Percentiles rank a stretch among this genome's conserved stretches.
Conservation (phyloP, 345 rosid species). For the Litchi chinensis region DNA sequence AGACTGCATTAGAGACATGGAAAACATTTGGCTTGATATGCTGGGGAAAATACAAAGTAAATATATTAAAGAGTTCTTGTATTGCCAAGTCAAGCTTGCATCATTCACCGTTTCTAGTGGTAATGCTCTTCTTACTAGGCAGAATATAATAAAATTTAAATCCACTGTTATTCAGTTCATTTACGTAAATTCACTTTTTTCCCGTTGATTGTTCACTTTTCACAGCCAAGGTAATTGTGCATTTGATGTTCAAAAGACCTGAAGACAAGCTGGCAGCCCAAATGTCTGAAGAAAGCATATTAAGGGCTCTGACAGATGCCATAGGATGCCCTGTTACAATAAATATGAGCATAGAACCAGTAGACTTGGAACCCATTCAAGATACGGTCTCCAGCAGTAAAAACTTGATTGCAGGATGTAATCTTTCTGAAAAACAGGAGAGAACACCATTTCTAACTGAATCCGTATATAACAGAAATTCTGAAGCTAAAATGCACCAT, state of each 20-base stretch:
- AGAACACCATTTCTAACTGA: slow-evolving; percentile 8
- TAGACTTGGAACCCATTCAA: slow-evolving; percentile 18
- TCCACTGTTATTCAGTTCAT: background rate
- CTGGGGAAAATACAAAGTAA: slow-evolving; percentile 28
- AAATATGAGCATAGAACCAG: slow-evolving; percentile 36
- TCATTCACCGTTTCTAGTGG: slow-evolving; percentile 37
- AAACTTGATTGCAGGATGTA: slow-evolving; percentile 15
- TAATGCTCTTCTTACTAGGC: slow-evolving; percentile 6
- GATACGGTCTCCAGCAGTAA: slow-evolving; percentile 9
- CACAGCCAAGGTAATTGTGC: slow-evolving; percentile 36
- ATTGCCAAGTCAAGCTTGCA: slow-evolving; percentile 35
- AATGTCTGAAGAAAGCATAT: slow-evolving; percentile 37
- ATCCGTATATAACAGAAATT: slow-evolving; percentile 7
- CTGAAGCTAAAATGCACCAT: background rate
- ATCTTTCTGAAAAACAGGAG: slow-evolving; percentile 20
- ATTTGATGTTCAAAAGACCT: slow-evolving; percentile 33
- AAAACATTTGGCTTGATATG: slow-evolving; percentile 34
- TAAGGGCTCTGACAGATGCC: slow-evolving; percentile 28
- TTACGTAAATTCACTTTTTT: background rate
- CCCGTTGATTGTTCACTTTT: background rate
- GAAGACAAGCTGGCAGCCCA: slow-evolving; percentile 37
- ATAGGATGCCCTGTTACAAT: slow-evolving; percentile 32
- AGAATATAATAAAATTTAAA: background rate
- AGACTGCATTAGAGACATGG: slow-evolving; percentile 21
- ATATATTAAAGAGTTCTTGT: slow-evolving; percentile 34